Conservation (phyloP, 257 asterid species). For the Cinchona pubescens region DNA sequence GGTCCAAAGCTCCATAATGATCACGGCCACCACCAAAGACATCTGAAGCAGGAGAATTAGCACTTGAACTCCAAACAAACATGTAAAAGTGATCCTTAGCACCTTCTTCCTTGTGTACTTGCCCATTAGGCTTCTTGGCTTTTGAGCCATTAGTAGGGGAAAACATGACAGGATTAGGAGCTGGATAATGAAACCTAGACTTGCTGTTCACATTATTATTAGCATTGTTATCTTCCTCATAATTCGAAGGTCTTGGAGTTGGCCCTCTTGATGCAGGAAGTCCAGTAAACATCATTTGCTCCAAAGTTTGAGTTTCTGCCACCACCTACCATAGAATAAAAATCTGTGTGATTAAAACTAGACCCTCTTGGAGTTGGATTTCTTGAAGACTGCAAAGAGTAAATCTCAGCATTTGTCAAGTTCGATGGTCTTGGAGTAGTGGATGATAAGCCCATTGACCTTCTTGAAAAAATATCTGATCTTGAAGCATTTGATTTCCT, state of each 20-base stretch:
- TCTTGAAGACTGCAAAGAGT: constrained; percentile 76
- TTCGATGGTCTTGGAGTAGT: constrained; percentile 79
- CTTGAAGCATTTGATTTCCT: constrained; percentile 76
- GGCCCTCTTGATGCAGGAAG: constrained; percentile 55
- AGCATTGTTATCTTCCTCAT: constrained; percentile 70
- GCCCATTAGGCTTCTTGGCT: constrained; percentile 49
- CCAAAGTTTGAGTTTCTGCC: constrained; percentile 71
- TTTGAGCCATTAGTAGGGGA: constrained; percentile 44
- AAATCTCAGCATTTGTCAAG: constrained; percentile 80
- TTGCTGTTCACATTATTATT: constrained; percentile 28
- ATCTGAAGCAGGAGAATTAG: constrained; percentile 88
- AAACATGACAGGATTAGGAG: constrained; percentile 82
- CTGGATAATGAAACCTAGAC: constrained; percentile 59
- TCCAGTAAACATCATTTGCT: constrained; percentile 59
- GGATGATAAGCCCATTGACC: constrained; percentile 57
- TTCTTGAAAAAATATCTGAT: constrained; percentile 67
- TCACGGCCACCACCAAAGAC: constrained; percentile 82
- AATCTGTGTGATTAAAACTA: constrained; percentile 76
- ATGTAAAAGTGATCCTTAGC: constrained; percentile 74
- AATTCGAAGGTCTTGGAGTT: constrained; percentile 73
- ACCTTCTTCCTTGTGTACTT: constrained; percentile 49
- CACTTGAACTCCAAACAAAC: constrained; percentile 95
- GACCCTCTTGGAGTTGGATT: constrained; percentile 91
- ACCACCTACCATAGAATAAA: constrained; percentile 72
- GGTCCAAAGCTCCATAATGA: constrained; percentile 53